Conservation (phyloP, 2,329 filamentous ascomycete species). For the Aspergillus neoniger region DNA sequence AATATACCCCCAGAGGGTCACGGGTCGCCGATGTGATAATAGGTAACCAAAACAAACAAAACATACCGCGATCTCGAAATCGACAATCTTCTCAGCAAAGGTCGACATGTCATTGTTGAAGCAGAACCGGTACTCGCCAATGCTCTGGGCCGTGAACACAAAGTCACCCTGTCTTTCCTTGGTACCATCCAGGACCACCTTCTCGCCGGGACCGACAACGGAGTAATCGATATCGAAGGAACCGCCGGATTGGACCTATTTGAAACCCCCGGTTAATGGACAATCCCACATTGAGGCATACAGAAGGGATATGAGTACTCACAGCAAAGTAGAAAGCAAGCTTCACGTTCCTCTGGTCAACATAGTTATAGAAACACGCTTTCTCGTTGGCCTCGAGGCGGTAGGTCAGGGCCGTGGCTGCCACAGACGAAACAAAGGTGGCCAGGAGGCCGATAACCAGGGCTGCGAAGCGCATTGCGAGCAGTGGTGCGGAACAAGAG, state of each 20-base stretch:
- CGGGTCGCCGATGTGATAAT: not conserved
- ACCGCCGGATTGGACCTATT: slow-evolving; percentile 92
- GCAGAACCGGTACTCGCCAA: slow-evolving; percentile 94
- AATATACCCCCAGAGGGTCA: not conserved
- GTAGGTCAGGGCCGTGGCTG: slow-evolving; percentile 92
- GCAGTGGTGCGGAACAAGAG: slow-evolving; percentile 11
- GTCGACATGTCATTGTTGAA: slow-evolving; percentile 99
- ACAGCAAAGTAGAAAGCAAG: slow-evolving; percentile 99
- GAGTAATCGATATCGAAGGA: slow-evolving; percentile 96
- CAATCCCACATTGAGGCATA: not conserved
- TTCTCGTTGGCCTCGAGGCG: slow-evolving; percentile 87
- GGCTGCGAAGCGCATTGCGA: slow-evolving; percentile 65
- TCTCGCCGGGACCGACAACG: slow-evolving; percentile 78
- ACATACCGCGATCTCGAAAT: slow-evolving; percentile 92
- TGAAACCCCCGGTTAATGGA: not conserved
- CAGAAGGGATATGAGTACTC: slow-evolving; percentile 38
- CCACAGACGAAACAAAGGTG: slow-evolving; percentile 68
- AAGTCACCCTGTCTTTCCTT: slow-evolving; percentile 97
- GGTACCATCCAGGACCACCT: slow-evolving; percentile 77
- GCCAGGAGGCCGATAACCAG: slow-evolving; percentile 70
- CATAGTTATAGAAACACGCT: slow-evolving; percentile 88
- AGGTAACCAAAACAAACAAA: not conserved
- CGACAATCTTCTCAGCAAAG: slow-evolving; percentile 94
- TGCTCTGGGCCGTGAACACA: slow-evolving; percentile 87
- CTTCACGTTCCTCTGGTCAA: slow-evolving; percentile 79